Base-by-base conservation (phyloP, 805 yeast genomes). In the Jamesozyma piceae region DNA sequence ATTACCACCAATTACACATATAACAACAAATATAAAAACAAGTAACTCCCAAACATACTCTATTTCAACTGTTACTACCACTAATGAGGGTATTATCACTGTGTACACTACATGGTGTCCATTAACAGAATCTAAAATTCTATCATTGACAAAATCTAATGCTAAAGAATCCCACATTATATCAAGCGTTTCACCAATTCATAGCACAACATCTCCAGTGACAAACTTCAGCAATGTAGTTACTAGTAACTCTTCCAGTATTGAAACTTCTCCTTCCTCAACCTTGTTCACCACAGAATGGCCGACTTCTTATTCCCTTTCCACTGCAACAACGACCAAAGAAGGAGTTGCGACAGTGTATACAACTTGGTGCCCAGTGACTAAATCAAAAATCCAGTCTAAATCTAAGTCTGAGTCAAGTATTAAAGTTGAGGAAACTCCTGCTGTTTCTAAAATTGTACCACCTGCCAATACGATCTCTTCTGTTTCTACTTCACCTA, bases 91-190 rank as follows among this genome's bases (percentile, higher is more conserved):
- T 19, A 27, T 39, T n/a, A 33, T 38, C 1, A 48, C 52, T 14
- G 54, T 55, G 17, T 72, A 62, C 60, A 65, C 72, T 18, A 67
- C 71, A 11, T 66, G 66, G 59, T 64, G 70, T 45, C 71, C 71
- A 37, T 19, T 41, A 15, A 14, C 33, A 6, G 33, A 30, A 15
- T 33, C 26, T n/a, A n/a, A n/a, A n/a, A n/a, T n/a, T n/a, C n/a
- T n/a, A n/a, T n/a, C n/a, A 9, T 11, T 26, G 28, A 9, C n/a
- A n/a, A n/a, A n/a, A n/a, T n/a, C n/a, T n/a, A n/a, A n/a, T n/a
- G n/a, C n/a, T 38, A 32, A 8, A 33, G n/a, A 38, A 13, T 35
- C 42, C 10, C 18, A 42, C n/a, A n/a, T n/a, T n/a, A n/a, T n/a
- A n/a, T n/a, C 53, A 35, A 50, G 18, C 14, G 29, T 18, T 10